Evolutionary conservation across 768 basidiomycete species (phyloP).

Genomic region (Kwoniella mangroviensis): DNA sequence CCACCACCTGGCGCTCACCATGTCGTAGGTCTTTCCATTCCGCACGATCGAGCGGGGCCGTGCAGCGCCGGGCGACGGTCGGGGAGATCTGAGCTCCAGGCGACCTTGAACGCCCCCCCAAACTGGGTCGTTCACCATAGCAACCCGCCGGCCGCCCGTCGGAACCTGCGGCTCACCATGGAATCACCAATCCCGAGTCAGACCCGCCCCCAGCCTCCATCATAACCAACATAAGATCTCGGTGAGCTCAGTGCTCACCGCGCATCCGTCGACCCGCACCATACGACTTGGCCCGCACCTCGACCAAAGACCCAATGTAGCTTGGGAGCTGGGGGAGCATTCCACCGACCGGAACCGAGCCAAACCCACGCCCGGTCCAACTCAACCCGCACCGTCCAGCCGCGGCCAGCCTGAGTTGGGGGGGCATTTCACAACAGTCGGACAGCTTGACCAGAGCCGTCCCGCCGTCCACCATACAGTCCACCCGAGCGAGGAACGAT

Average conservation of each 20-base stretch:
- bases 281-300: no score
- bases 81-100: background rate
- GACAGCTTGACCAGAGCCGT: background rate
- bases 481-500: no score
- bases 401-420: background rate
- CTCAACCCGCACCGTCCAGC: background rate
- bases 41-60: conserved; percentile 11
- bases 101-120: background rate
- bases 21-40: background rate
- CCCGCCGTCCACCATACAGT: no score
- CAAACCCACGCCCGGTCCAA: no score
- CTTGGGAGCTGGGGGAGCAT: background rate
- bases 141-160: background rate
- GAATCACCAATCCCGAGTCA: background rate
- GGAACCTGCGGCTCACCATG: background rate
- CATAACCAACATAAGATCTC: background rate
- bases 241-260: background rate
- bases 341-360: background rate
- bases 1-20: background rate
- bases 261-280: background rate
- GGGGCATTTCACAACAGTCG: background rate
- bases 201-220: background rate
- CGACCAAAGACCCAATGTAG: no score
- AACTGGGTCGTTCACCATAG: background rate
- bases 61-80: background rate